Conservation (phyloP, 208 protist species). For the Crithidia mellificae region DNA sequence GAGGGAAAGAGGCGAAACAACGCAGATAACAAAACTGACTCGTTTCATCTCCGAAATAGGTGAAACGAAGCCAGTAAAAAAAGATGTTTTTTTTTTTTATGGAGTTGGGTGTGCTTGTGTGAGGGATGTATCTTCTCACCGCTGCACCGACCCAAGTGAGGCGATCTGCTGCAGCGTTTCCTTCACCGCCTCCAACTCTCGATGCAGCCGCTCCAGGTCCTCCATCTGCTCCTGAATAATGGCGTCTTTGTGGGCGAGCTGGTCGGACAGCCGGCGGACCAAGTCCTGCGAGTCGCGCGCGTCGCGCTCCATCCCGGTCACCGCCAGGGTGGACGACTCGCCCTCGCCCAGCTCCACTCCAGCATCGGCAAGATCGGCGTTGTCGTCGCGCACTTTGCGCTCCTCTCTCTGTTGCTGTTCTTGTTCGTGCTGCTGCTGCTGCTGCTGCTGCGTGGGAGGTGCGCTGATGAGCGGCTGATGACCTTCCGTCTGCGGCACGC, state of each 20-base stretch:
- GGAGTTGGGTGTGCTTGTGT: too few species aligned
- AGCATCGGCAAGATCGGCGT: background rate
- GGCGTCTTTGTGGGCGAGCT: slow-evolving; percentile 32
- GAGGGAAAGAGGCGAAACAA: too few species aligned
- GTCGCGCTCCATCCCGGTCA: background rate
- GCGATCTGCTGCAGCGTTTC: slow-evolving; percentile 35
- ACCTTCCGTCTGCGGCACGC: background rate
- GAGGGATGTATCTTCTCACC: background rate
- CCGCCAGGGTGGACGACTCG: background rate
- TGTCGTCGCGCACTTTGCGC: background rate
- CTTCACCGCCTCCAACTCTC: slow-evolving; percentile 46
- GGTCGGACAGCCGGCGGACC: slow-evolving; percentile 10
- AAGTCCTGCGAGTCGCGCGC: slow-evolving; percentile 7
- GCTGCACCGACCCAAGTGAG: slow-evolving; percentile 12
- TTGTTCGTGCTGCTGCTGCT: slow-evolving; percentile 12
- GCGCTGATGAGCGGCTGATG: background rate
- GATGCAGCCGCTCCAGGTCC: slow-evolving; percentile 37
- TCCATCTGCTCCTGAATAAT: slow-evolving; percentile 30
- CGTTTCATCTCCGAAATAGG: too few species aligned
- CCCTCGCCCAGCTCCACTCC: background rate
- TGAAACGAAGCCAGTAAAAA: background rate
- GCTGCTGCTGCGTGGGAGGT: background rate
- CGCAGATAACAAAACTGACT: too few species aligned
- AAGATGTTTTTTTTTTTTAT: too few species aligned
- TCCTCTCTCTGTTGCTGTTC: too few species aligned